Percentiles rank a stretch among this genome's conserved stretches.
These are phyloP conservation scores for Solanum aculeatissimum DNA, from an alignment of 305 asterid species.

Conservation along the genomic window DNA sequence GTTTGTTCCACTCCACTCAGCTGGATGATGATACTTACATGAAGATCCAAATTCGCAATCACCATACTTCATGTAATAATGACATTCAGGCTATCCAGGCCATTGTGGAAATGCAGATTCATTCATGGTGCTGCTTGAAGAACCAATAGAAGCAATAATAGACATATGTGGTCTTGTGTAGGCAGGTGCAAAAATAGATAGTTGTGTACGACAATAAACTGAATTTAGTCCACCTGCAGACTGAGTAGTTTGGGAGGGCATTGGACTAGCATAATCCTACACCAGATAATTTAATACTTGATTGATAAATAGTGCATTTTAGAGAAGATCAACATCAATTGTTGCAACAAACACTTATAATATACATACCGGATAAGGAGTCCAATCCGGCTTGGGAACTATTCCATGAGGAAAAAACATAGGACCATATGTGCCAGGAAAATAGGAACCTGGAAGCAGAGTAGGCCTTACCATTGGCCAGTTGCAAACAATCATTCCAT, in stretches of 20 bases:
- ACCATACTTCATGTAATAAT: constrained; percentile 72
- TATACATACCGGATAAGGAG: constrained; percentile 59
- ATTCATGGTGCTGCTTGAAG: constrained; percentile 49
- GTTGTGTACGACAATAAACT: constrained; percentile 48
- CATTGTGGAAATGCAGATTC: constrained; percentile 65
- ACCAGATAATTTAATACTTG: background rate
- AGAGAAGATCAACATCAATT: background rate
- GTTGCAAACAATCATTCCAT: constrained; percentile 47
- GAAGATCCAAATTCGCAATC: constrained; percentile 76
- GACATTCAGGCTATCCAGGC: constrained; percentile 91
- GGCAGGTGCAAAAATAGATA: constrained; percentile 79
- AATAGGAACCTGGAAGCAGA: constrained; percentile 50
- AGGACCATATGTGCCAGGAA: constrained; percentile 60
- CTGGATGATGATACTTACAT: constrained; percentile 90
- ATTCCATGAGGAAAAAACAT: constrained; percentile 55
- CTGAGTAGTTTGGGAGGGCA: constrained; percentile 43
- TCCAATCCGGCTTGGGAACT: constrained; percentile 76
- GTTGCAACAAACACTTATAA: background rate
- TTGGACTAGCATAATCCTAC: constrained; percentile 61
- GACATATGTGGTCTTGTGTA: constrained; percentile 56
- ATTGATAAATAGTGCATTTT: background rate
- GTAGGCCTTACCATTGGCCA: constrained; percentile 58
- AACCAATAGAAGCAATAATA: constrained; percentile 48
- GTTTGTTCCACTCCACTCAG: constrained; percentile 50
- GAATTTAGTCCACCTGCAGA: constrained; percentile 50